Evolutionary conservation across 768 basidiomycete species (phyloP).

Genomic region (Suillus alpinus): DNA sequence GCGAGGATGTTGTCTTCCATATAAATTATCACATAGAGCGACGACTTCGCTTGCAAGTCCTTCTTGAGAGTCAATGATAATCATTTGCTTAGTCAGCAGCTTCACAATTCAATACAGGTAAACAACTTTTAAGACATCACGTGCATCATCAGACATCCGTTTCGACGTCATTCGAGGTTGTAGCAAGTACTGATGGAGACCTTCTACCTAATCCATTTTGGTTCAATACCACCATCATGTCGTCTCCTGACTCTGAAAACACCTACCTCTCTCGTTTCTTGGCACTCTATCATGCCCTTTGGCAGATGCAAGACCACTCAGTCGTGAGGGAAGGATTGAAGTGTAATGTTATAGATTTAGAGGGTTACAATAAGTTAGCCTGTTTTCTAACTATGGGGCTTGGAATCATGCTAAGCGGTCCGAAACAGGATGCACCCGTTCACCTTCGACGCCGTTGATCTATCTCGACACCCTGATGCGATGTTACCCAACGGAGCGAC

Average conservation of each 20-base stretch:
- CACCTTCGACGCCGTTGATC: background rate
- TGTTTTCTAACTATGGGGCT: background rate
- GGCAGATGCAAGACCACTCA: background rate
- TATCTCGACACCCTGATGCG: background rate
- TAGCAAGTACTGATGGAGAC: background rate
- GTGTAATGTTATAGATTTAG: background rate
- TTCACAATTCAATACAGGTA: background rate
- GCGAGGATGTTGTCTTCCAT: conserved; percentile 4
- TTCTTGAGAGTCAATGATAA: background rate
- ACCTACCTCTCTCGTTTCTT: background rate
- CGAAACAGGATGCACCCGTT: background rate
- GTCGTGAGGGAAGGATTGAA: background rate
- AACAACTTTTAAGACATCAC: background rate
- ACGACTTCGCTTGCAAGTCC: background rate
- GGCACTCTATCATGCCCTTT: background rate
- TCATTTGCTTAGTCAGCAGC: background rate
- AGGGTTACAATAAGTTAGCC: background rate
- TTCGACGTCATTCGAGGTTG: background rate
- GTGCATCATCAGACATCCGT: background rate
- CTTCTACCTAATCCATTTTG: background rate
- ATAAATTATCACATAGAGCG: background rate
- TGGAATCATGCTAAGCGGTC: background rate
- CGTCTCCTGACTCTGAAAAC: background rate
- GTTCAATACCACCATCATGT: background rate
- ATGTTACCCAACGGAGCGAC: background rate